Evolutionary conservation across 2,329 filamentous ascomycete species (phyloP), one percentile per base, ranked within the genome.

Genomic region (Colletotrichum lentis): DNA sequence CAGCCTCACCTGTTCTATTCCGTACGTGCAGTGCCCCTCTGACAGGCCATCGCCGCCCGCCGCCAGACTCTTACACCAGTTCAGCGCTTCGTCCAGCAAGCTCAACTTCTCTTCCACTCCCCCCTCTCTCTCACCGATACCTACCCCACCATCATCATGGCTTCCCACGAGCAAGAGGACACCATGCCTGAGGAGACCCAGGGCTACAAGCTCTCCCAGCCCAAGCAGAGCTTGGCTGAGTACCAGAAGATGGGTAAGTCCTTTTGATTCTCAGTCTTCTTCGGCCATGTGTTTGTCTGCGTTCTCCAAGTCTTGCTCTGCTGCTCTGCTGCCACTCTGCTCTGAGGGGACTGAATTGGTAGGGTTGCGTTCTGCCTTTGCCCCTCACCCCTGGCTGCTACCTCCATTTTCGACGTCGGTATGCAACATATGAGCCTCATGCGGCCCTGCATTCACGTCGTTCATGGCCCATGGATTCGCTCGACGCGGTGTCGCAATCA

Each of bases 201-300:
- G 83, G 95, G 95, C 79, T 98, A 97, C 90, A 97, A 96, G 89
- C 91, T 97, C 78, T 94, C 93, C 73, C 93, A 97, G 88, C 86
- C 86, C 71, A 97, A 97, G 90, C 97, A 98, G 88, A 96, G 93
- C 74, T 86, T 99, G 77, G 92, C 95, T 72, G 92, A 97, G 81
- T 97, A 97, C 83, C 87, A 95, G 77, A 86, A 97, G 80, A 91
- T 99, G 82, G 96, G 94, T 97, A 85, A 77, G 92, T 85, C 27
- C 14, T 35, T n/a, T 37, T 37, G 50, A 20, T 37, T 20, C 27
- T 7, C 50, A 12, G 12, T 11, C 14, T 18, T 53, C 18, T 67
- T 46, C 55, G 55, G n/a, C 31, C 24, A 35, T 50, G 20, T 22
- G 18, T 35, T 24, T 22, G 20, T 52, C 54, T 44, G 49, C 53